Conservation (phyloP, 2,329 filamentous ascomycete genomes). For the Talaromyces sp. region DNA sequence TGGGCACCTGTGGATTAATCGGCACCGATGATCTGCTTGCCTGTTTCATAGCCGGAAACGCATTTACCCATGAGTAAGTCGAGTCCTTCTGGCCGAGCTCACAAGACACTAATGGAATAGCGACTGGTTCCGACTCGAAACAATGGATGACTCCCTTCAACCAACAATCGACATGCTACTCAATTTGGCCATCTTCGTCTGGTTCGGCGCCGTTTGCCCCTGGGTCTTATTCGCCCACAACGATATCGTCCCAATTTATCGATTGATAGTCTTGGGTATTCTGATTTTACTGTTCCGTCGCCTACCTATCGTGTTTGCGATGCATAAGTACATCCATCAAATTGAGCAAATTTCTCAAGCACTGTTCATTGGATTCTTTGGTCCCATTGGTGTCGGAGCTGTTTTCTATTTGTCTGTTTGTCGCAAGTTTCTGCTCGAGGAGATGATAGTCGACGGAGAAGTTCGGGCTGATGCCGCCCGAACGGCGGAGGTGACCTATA, state of each 20-base stretch:
- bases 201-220: slow-evolving; percentile 81
- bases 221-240: slow-evolving; percentile 68
- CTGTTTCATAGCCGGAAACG: slow-evolving; percentile 87
- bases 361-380: slow-evolving; percentile 86
- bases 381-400: slow-evolving; percentile 83
- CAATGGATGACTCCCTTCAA: slow-evolving; percentile 84
- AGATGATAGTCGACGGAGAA: slow-evolving; percentile 54
- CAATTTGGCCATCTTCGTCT: slow-evolving; percentile 83
- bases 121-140: slow-evolving; percentile 89
- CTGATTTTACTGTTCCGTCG: slow-evolving; percentile 72
- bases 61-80: slow-evolving; percentile 74
- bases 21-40: slow-evolving; percentile 86
- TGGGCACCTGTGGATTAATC: slow-evolving; percentile 79
- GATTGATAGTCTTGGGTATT: slow-evolving; percentile 67
- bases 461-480: slow-evolving; percentile 60
- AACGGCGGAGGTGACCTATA: slow-evolving; percentile 60
- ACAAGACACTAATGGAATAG: slow-evolving; percentile 24
- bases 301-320: slow-evolving; percentile 66
- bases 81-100: too few species aligned
- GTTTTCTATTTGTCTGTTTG: slow-evolving; percentile 85
- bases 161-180: slow-evolving; percentile 93
- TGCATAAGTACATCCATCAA: slow-evolving; percentile 73
- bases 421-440: slow-evolving; percentile 62
- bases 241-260: slow-evolving; percentile 64
- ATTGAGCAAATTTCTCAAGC: slow-evolving; percentile 71